Evolutionary conservation across 192 early-diverging fungal genomes (phyloP), one percentile per base, ranked within the genome.

Genomic region (Kappamyces sp.): DNA sequence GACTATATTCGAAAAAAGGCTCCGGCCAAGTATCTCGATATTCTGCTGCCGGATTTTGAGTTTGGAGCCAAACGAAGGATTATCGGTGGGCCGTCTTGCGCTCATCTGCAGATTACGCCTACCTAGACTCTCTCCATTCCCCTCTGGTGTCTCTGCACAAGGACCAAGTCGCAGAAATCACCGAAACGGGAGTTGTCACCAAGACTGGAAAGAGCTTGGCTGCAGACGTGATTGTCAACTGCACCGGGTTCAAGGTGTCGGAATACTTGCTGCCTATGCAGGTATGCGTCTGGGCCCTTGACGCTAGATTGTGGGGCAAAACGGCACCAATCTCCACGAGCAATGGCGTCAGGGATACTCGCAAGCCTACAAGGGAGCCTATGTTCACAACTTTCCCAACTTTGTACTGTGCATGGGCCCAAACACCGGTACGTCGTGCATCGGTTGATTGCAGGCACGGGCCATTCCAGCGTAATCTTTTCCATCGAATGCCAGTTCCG

Each of bases 381-480:
- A 30, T 49, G 48, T 49, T 22, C 22, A 6, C 48, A 12, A 12
- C 22, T 49, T 6, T 49, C 48, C 48, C 48, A 49, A 49, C 22
- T 49, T 49, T 49, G 4, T 4, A 5, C 7, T 49, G 48, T 12
- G 15, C 8, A 5, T 12, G 4, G 48, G 48, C 32, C 48, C 48
- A 49, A 49, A 49, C 22, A 49, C 48, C 12, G 48, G 6, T 12
- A n/a, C n/a, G n/a, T n/a, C n/a, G n/a, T n/a, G n/a, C n/a, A n/a
- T n/a, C n/a, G n/a, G n/a, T n/a, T n/a, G n/a, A n/a, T n/a, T n/a
- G n/a, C n/a, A n/a, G n/a, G n/a, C n/a, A 49, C 48, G 4, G 48
- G 48, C 5, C 48, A 49, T 49, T 32, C 15, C 12, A 30, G 22
- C 32, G 48, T 49, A 11, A 4, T 49, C 4, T 49, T 49, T 32